Evolutionary conservation across 2,329 filamentous ascomycete genomes (phyloP), one percentile per base, ranked within the genome.

Genomic region (Xylaria digitata): DNA sequence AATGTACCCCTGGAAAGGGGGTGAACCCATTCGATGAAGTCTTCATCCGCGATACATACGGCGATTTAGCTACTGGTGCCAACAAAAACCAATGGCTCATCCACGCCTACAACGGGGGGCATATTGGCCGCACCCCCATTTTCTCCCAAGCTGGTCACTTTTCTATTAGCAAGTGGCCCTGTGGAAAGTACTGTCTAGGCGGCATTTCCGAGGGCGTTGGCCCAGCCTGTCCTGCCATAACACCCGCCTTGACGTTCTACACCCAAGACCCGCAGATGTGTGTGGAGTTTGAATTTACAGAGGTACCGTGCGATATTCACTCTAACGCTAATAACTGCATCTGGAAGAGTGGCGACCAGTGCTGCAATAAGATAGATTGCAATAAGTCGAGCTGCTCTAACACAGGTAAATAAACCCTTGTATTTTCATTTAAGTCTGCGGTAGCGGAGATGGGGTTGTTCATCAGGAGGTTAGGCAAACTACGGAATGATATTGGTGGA

Each of bases 171-270:
- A 68, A 68, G 42, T 68, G 66, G 66, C 57, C 62, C 5, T 65
- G 57, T n/a, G 66, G 62, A 11, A 68, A 65, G 57, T 68, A 68
- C 54, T 68, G 66, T 30, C 66, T 68, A 2, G 62, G 66, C 17
- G 66, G 66, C 17, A 37, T 55, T 34, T 50, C 61, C 4, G 53
- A 54, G 17, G 66, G 66, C 3, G 15, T 68, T 21, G 66, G 66
- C 26, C 66, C 66, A 13, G 66, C 66, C 15, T 68, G 66, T 37
- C 66, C 66, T 17, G 62, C 57, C 11, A 15, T 23, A 1, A 58
- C 48, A 7, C 65, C 65, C 1, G 65, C 61, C 6, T 15, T 67
- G 56, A 65, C 65, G 13, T 67, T 67, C 61, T 57, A 65, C 48
- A 30, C 65, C 4, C 56, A 61, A 53, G 61, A 67, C 32, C 65